Conservation (phyloP, 495 filamentous ascomycete genomes). For the Lophium mytilinum region DNA sequence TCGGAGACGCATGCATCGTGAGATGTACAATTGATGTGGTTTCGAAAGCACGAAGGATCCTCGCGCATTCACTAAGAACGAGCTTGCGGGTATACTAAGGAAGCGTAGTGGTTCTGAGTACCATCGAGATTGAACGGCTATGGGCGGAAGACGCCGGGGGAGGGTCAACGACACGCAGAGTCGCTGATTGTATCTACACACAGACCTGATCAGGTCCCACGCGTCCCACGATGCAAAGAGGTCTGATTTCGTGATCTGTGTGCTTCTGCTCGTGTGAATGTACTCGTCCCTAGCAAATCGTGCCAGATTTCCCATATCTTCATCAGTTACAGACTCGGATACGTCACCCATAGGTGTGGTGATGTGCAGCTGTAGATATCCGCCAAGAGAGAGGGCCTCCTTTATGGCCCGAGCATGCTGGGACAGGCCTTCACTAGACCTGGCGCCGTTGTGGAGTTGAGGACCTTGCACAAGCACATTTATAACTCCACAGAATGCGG, state of each 20-base stretch:
- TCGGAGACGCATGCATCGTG: slow-evolving; percentile 74
- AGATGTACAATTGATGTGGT: slow-evolving; percentile 68
- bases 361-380: slow-evolving; percentile 71
- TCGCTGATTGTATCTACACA: slow-evolving; percentile 68
- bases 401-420: slow-evolving; percentile 83
- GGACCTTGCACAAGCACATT: slow-evolving; percentile 79
- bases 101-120: slow-evolving; percentile 85
- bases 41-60: slow-evolving; percentile 79
- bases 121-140: slow-evolving; percentile 77
- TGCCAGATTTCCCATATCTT: slow-evolving; percentile 50
- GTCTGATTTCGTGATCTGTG: slow-evolving; percentile 40
- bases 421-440: slow-evolving; percentile 42
- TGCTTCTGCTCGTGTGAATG: slow-evolving; percentile 34
- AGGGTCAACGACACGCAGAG: slow-evolving; percentile 58
- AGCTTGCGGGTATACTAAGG: slow-evolving; percentile 55
- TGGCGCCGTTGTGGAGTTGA: slow-evolving; percentile 41
- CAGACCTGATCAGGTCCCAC: slow-evolving; percentile 79
- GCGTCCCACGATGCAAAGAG: slow-evolving; percentile 80
- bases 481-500: slow-evolving; percentile 82
- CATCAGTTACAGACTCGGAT: slow-evolving; percentile 41
- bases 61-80: slow-evolving; percentile 69
- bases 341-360: slow-evolving; percentile 69
- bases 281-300: slow-evolving; percentile 50
- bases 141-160: slow-evolving; percentile 67
- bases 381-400: slow-evolving; percentile 63